A percentile compares a stretch with the other conserved stretches of the same genome.
Evolutionary conservation across 1,284 basidiomycete genomes (phyloP).

Genomic region (Trametes pubescens): DNA sequence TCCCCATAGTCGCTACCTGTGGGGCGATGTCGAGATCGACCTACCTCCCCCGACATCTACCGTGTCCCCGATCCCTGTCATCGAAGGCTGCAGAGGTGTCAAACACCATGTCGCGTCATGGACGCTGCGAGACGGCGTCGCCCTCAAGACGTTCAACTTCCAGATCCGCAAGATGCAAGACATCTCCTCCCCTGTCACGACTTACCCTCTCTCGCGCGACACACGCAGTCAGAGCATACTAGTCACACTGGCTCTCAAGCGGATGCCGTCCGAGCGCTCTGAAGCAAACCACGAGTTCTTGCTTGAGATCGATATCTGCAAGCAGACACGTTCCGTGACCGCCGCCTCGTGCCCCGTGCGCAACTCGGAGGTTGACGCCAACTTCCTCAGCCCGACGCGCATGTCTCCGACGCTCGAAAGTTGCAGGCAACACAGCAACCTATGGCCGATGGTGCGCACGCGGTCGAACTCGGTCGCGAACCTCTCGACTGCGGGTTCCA

Average conservation of each 20-base stretch:
- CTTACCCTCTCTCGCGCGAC: not conserved
- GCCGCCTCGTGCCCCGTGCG: not conserved
- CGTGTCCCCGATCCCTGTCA: not conserved
- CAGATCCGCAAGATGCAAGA: not conserved
- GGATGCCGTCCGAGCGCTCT: not conserved
- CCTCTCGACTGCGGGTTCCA: not conserved
- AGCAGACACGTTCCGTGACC: not conserved
- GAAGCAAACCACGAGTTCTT: not conserved
- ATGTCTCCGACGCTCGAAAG: not conserved
- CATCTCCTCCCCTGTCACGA: not conserved
- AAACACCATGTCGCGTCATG: not conserved
- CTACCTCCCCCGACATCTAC: not conserved
- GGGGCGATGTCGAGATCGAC: not conserved
- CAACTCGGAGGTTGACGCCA: not conserved
- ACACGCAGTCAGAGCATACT: not conserved
- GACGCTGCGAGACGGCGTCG: not conserved
- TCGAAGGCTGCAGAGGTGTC: not conserved
- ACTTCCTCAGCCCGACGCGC: not conserved
- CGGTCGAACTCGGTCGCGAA: not conserved
- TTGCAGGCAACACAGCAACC: not conserved
- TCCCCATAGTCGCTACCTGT: not conserved
- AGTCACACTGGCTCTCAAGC: not conserved
- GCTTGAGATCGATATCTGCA: not conserved
- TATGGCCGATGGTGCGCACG: not conserved
- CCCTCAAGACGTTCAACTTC: conserved; percentile 3